A percentile compares a stretch with the other conserved stretches of the same genome.
Evolutionary conservation across 2,329 filamentous ascomycete species (phyloP).

Genomic region (Ophiostoma angusticollis): DNA sequence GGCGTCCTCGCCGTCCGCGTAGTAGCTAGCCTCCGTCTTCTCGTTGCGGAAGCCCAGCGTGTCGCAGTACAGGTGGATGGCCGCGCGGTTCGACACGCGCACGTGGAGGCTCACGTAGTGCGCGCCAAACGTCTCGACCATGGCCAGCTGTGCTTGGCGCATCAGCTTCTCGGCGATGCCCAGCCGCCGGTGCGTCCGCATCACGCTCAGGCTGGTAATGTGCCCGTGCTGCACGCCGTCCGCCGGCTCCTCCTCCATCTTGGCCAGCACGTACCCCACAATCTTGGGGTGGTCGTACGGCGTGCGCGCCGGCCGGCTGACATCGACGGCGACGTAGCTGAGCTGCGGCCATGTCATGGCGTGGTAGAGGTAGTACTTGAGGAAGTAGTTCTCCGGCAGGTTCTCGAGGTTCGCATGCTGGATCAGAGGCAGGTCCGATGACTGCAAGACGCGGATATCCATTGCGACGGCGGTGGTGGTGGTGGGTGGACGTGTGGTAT

Average conservation of each 20-base stretch:
- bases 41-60: conserved; percentile 82
- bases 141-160: conserved; percentile 89
- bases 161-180: conserved; percentile 96
- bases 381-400: conserved; percentile 98
- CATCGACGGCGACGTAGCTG: conserved; percentile 90
- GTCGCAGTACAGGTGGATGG: conserved; percentile 82
- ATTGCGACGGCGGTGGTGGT: conserved; percentile 34
- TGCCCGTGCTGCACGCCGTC: conserved; percentile 90
- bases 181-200: conserved; percentile 83
- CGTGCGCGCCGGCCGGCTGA: conserved; percentile 62
- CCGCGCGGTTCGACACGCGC: conserved; percentile 82
- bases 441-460: conserved; percentile 80
- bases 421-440: conserved; percentile 78
- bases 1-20: conserved; percentile 94
- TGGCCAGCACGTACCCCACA: conserved; percentile 96
- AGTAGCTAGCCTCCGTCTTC: conserved; percentile 81
- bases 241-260: conserved; percentile 96
- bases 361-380: conserved; percentile 99
- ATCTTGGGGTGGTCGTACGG: conserved; percentile 91
- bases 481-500: not conserved
- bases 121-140: conserved; percentile 88
- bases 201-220: conserved; percentile 89
- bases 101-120: conserved; percentile 94
- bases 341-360: conserved; percentile 96
- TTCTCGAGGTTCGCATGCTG: conserved; percentile 99